These are phyloP conservation scores for Mycosarcoma maydis DNA, from an alignment of 1,284 basidiomycete genomes.

Conservation along the genomic window DNA sequence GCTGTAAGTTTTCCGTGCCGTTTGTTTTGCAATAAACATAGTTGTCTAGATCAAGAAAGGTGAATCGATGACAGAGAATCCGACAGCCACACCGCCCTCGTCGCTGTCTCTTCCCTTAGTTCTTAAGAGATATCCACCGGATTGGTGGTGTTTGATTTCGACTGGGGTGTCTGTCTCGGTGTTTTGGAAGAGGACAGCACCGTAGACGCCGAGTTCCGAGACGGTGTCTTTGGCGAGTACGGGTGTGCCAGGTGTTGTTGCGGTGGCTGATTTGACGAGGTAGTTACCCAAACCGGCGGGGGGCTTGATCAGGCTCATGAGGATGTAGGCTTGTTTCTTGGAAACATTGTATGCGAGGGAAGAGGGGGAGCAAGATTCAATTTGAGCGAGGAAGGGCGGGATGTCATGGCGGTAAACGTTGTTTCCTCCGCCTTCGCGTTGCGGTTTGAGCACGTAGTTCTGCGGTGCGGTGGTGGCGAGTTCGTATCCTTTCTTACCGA, in stretches of 20 bases:
- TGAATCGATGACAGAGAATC: conserved; percentile 87
- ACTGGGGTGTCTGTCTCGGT: conserved; percentile 22
- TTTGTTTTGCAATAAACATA: too few relatives aligned
- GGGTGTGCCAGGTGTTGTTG: conserved; percentile 1
- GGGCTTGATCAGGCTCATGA: conserved; percentile 88
- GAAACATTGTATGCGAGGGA: conserved; percentile 27
- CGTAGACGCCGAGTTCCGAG: conserved; percentile 91
- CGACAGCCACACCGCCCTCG: conserved; percentile 92
- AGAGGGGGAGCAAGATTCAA: background rate
- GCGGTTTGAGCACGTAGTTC: conserved; percentile 88
- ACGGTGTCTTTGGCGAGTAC: conserved; percentile 76
- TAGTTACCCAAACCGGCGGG: conserved; percentile 77
- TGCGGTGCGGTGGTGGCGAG: conserved; percentile 72
- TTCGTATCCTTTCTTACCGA: conserved; percentile 70
- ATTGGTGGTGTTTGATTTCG: conserved; percentile 71
- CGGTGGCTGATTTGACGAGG: conserved; percentile 73
- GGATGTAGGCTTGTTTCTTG: conserved; percentile 78
- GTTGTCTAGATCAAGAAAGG: conserved; percentile 75
- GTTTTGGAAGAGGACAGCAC: conserved; percentile 79
- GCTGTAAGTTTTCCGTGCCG: too few relatives aligned
- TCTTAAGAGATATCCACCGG: conserved; percentile 85
- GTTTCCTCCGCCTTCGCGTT: conserved; percentile 95
- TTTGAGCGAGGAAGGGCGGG: conserved; percentile 76
- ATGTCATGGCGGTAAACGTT: conserved; percentile 91
- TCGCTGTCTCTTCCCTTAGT: conserved; percentile 93